Conservation (phyloP, 2,329 filamentous ascomycete genomes). For the Sclerotiophoma versabilis region DNA sequence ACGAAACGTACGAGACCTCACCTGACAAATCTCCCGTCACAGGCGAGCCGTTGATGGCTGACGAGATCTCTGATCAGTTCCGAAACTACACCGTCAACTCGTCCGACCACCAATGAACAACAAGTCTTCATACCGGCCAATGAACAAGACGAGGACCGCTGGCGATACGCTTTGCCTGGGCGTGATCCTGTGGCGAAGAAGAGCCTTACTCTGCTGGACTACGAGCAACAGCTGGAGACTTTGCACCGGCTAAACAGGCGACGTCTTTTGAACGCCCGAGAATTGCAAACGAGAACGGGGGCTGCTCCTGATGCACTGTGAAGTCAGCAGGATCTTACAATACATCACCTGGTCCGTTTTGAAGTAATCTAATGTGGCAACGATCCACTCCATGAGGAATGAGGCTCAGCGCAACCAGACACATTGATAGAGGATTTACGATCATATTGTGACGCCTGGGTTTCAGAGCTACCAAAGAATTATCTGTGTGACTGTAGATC, state of each 20-base stretch:
- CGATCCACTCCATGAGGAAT: background rate
- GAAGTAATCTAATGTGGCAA: background rate
- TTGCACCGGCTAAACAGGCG: too few species aligned
- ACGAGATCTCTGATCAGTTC: constrained; percentile 42
- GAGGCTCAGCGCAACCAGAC: background rate
- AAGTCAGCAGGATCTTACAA: too few species aligned
- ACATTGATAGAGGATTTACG: background rate
- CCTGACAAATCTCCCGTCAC: constrained; percentile 17
- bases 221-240: background rate
- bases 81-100: constrained; percentile 35
- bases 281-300: too few species aligned
- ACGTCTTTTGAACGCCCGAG: too few species aligned
- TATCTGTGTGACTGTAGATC: background rate
- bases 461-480: background rate
- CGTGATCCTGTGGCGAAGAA: constrained; percentile 26
- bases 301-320: too few species aligned
- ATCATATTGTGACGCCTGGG: background rate
- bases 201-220: background rate
- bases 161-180: constrained; percentile 30
- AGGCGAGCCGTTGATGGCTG: constrained; percentile 28
- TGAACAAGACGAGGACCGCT: constrained; percentile 44
- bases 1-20: constrained; percentile 25
- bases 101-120: constrained; percentile 27
- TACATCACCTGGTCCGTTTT: too few species aligned
- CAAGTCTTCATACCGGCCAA: constrained; percentile 26